Evolutionary conservation across 2,329 filamentous ascomycete genomes (phyloP).

Genomic region (Colletotrichum tropicale): DNA sequence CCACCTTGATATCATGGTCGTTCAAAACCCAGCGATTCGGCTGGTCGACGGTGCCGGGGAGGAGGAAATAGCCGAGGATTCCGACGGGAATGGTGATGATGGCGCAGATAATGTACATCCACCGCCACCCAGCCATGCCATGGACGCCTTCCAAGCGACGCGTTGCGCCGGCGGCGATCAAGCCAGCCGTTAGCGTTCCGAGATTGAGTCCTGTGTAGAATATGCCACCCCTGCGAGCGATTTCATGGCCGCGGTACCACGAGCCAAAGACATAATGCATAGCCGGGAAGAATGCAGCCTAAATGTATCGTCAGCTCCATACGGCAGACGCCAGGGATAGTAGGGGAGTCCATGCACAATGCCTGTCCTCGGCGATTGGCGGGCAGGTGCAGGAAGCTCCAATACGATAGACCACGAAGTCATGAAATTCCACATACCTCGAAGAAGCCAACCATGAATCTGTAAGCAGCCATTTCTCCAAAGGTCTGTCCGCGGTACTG

Average conservation of each 20-base stretch:
- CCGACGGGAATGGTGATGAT: constrained; percentile 46
- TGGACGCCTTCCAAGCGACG: constrained; percentile 45
- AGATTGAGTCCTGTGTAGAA: constrained; percentile 48
- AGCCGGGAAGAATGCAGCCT: constrained; percentile 35
- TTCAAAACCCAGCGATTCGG: constrained; percentile 33
- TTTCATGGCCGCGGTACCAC: constrained; percentile 51
- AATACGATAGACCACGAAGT: constrained; percentile 41
- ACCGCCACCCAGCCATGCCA: constrained; percentile 48
- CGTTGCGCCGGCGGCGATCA: constrained; percentile 48
- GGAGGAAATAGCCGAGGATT: constrained; percentile 40
- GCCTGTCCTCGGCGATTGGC: too few relatives aligned
- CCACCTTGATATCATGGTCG: constrained; percentile 27
- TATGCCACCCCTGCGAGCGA: constrained; percentile 42
- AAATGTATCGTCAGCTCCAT: constrained; percentile 29
- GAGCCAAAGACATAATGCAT: constrained; percentile 46
- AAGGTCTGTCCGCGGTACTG: constrained; percentile 25
- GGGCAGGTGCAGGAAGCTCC: too few relatives aligned
- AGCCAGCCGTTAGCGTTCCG: constrained; percentile 48
- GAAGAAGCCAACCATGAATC: constrained; percentile 39
- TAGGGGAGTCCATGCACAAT: too few relatives aligned
- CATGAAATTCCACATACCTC: neutral
- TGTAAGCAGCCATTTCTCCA: constrained; percentile 22
- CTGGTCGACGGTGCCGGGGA: constrained; percentile 34
- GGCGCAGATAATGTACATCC: constrained; percentile 51
- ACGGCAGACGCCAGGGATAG: too few relatives aligned